Evolutionary conservation across 306 rosid species (phyloP).

Genomic region (Abrus precatorius): DNA sequence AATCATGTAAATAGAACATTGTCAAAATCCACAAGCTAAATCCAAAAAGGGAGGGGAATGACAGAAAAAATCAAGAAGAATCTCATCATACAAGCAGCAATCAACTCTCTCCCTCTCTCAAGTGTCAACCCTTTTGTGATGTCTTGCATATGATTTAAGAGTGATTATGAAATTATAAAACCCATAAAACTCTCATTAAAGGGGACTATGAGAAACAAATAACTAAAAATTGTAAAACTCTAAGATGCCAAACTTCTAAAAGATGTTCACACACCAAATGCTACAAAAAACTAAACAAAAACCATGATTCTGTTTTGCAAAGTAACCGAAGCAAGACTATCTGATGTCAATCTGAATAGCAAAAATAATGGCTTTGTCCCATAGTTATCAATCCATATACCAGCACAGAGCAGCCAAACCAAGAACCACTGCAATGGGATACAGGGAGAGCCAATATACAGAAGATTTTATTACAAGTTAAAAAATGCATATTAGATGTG

Average conservation of each 20-base stretch:
- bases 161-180: neutral
- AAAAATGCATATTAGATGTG: neutral
- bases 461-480: neutral
- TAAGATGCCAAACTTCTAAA: neutral
- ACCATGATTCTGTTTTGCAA: neutral
- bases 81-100: neutral
- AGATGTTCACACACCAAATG: neutral
- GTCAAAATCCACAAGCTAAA: constrained; percentile 30
- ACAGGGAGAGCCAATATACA: neutral
- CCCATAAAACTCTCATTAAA: neutral
- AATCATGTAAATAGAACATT: constrained; percentile 24
- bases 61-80: neutral
- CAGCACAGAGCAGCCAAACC: neutral
- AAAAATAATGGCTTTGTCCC: neutral
- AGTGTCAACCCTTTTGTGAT: neutral
- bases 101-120: neutral
- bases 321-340: neutral
- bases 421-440: neutral
- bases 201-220: neutral
- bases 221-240: neutral
- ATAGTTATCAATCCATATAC: neutral
- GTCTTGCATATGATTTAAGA: neutral
- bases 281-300: neutral
- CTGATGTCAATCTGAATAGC: neutral
- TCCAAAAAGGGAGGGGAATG: too few species aligned